Percentiles rank a stretch among this genome's conserved stretches.
These are phyloP conservation scores for Henckelia pumila DNA, from an alignment of 257 asterid genomes.

Conservation along the genomic window DNA sequence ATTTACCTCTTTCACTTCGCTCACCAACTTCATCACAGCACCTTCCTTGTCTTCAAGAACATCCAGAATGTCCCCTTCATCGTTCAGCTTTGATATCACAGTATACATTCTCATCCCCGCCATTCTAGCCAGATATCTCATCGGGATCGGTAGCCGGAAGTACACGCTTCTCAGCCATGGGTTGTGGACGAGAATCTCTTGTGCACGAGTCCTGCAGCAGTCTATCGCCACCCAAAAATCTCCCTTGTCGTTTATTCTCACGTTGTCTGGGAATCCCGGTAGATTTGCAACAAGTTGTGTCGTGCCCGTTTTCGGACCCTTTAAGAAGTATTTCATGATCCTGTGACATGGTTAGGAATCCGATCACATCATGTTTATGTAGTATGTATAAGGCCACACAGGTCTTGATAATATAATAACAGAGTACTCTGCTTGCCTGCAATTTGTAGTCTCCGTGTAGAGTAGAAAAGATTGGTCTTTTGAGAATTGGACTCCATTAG, in stretches of 20 bases:
- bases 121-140: slow-evolving; percentile 58
- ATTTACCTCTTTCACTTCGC: slow-evolving; percentile 76
- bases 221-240: slow-evolving; percentile 91
- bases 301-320: slow-evolving; percentile 56
- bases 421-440: slow-evolving; percentile 46
- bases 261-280: slow-evolving; percentile 89
- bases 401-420: no score
- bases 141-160: slow-evolving; percentile 71
- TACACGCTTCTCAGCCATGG: slow-evolving; percentile 77
- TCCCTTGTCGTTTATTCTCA: slow-evolving; percentile 62
- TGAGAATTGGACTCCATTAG: slow-evolving; percentile 86
- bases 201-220: slow-evolving; percentile 70
- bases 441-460: slow-evolving; percentile 85
- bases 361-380: no score
- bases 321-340: slow-evolving; percentile 63
- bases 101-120: slow-evolving; percentile 78
- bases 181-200: slow-evolving; percentile 51
- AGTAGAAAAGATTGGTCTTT: slow-evolving; percentile 76
- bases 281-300: slow-evolving; percentile 54
- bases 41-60: slow-evolving; percentile 89
- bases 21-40: slow-evolving; percentile 72
- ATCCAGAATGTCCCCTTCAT: slow-evolving; percentile 65
- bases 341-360: slow-evolving; percentile 27
- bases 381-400: no score
- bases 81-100: slow-evolving; percentile 53